Evolutionary conservation across 192 early-diverging fungal genomes (phyloP).

Genomic region (Linnemannia exigua): DNA sequence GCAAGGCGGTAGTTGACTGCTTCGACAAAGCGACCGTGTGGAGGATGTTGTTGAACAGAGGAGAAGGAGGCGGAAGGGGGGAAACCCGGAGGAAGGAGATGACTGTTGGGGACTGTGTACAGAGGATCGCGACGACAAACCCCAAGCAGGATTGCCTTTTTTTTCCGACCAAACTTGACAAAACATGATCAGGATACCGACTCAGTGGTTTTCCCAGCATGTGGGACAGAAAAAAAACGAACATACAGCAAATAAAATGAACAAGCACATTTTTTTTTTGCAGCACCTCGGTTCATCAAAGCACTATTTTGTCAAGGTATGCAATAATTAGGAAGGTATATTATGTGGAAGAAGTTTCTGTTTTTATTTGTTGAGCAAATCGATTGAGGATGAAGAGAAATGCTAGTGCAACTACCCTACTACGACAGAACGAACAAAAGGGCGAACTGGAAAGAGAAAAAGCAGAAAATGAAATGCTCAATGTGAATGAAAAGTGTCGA

Average conservation of each 20-base stretch:
- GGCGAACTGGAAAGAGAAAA: background rate
- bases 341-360: background rate
- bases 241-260: background rate
- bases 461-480: background rate
- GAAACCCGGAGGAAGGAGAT: background rate
- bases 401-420: slow-evolving; percentile 1
- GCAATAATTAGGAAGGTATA: no score
- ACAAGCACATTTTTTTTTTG: background rate
- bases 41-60: background rate
- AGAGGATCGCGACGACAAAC: background rate
- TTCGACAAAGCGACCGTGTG: background rate
- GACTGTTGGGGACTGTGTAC: background rate
- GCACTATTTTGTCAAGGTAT: background rate
- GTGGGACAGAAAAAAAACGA: background rate
- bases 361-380: background rate
- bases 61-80: background rate
- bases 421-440: background rate
- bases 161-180: background rate
- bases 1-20: background rate
- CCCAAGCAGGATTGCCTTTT: background rate
- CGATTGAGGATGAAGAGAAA: background rate
- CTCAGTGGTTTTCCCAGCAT: background rate
- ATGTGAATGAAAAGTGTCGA: background rate
- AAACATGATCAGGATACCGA: background rate
- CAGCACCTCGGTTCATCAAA: no score